Percentiles rank a stretch among this genome's conserved stretches.
These are phyloP conservation scores for Leccinum pachyderme DNA, from an alignment of 1,284 basidiomycete genomes.

Conservation along the genomic window DNA sequence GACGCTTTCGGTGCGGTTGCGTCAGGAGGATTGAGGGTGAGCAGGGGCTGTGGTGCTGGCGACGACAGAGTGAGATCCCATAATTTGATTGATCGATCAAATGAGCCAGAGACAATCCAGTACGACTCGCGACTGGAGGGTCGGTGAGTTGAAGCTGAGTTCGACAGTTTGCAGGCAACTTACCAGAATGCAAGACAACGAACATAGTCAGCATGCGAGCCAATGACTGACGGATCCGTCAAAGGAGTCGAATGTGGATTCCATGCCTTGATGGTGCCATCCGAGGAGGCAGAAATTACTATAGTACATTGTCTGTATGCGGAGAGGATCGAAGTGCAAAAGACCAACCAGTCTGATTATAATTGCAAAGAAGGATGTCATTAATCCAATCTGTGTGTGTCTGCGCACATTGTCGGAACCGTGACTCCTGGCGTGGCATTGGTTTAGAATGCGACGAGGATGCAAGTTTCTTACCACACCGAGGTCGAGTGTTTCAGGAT, in stretches of 20 bases:
- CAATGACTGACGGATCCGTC: constrained; percentile 67
- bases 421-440: constrained; percentile 41
- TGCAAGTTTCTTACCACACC: constrained; percentile 44
- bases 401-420: constrained; percentile 83
- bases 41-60: constrained; percentile 44
- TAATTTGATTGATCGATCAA: constrained; percentile 90
- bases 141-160: constrained; percentile 17
- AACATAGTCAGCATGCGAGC: constrained; percentile 92
- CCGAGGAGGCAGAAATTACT: constrained; percentile 94
- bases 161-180: constrained; percentile 6
- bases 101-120: constrained; percentile 92
- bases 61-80: constrained; percentile 78
- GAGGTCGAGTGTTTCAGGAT: constrained; percentile 46
- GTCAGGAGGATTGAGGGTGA: constrained; percentile 62
- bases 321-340: neutral
- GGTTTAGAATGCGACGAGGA: constrained; percentile 4
- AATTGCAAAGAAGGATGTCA: constrained; percentile 89
- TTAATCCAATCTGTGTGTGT: constrained; percentile 96
- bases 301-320: constrained; percentile 7
- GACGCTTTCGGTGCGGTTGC: constrained; percentile 68
- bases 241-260: constrained; percentile 68
- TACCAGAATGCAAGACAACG: constrained; percentile 81
- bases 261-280: constrained; percentile 95
- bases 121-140: constrained; percentile 63
- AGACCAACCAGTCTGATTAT: constrained; percentile 80